Percentiles rank a stretch among this genome's conserved stretches.
Evolutionary conservation across 768 basidiomycete species (phyloP).

Genomic region (Suillus bovinus): DNA sequence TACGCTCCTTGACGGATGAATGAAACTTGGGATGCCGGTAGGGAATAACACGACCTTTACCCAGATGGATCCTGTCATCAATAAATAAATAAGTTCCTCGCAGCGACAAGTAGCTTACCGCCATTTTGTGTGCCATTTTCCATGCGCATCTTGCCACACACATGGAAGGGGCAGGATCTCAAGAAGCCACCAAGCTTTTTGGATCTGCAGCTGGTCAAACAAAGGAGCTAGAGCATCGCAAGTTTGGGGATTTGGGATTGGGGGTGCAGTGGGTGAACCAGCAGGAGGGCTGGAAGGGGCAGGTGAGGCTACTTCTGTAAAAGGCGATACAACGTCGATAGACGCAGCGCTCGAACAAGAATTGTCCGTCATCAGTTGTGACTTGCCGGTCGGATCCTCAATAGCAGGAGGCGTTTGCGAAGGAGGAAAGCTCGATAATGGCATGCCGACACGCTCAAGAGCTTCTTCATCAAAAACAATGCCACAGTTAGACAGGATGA

Average conservation of each 20-base stretch:
- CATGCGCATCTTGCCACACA: slow-evolving; percentile 55
- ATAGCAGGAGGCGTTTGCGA: slow-evolving; percentile 9
- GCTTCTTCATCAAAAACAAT: slow-evolving; percentile 55
- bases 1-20: slow-evolving; percentile 59
- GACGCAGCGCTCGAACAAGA: background rate
- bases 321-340: background rate
- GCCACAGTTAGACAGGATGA: slow-evolving; percentile 55
- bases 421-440: slow-evolving; percentile 8
- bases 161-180: slow-evolving; percentile 61
- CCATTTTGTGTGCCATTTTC: slow-evolving; percentile 54
- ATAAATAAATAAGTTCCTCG: slow-evolving; percentile 1
- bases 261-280: background rate
- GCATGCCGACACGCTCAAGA: slow-evolving; percentile 46
- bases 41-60: slow-evolving; percentile 53
- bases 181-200: slow-evolving; percentile 66
- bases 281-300: background rate
- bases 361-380: background rate
- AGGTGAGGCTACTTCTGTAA: background rate
- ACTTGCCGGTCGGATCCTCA: background rate
- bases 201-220: slow-evolving; percentile 49
- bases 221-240: slow-evolving; percentile 47
- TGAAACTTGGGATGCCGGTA: slow-evolving; percentile 58
- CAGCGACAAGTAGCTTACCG: slow-evolving; percentile 43
- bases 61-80: slow-evolving; percentile 42
- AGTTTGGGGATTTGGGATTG: slow-evolving; percentile 14